Percentiles rank a stretch among this genome's conserved stretches.
phyloP scores from a whole-genome alignment of 164 flowering plant genomes.

The Annona cherimola region DNA sequence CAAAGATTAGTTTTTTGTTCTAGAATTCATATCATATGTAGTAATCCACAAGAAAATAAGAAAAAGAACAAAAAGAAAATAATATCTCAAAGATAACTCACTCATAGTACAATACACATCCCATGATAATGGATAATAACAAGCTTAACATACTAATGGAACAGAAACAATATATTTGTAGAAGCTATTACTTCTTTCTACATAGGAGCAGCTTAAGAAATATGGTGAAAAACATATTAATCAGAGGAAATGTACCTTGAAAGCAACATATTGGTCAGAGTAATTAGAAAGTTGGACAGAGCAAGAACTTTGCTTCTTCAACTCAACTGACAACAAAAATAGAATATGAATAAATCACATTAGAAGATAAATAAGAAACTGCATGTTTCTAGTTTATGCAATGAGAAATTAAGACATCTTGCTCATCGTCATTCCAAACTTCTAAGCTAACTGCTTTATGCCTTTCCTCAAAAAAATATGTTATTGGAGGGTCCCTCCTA shows the following conservation, averaged over 20 bases:
- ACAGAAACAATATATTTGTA: not conserved
- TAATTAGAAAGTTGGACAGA: conserved; percentile 52
- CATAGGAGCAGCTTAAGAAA: no score
- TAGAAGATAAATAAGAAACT: not conserved
- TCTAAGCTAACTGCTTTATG: not conserved
- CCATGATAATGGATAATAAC: no score
- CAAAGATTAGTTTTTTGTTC: no score
- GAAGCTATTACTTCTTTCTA: not conserved
- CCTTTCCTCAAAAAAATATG: not conserved
- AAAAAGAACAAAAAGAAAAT: no score
- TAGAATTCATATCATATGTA: no score
- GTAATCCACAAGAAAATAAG: no score
- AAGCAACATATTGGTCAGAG: conserved; percentile 65
- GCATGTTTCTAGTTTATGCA: not conserved
- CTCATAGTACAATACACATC: no score
- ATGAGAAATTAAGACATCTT: not conserved
- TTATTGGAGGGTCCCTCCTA: not conserved
- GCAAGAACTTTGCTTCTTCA: conserved; percentile 70
- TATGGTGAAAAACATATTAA: not conserved
- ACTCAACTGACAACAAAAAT: conserved; percentile 47
- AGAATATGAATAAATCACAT: not conserved
- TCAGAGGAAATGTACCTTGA: conserved; percentile 47
- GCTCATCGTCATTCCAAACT: not conserved
- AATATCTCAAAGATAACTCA: no score
- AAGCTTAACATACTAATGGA: no score